phyloP scores from a whole-genome alignment of 2,329 filamentous ascomycete genomes.

The Diaporthe citrichinensis region DNA sequence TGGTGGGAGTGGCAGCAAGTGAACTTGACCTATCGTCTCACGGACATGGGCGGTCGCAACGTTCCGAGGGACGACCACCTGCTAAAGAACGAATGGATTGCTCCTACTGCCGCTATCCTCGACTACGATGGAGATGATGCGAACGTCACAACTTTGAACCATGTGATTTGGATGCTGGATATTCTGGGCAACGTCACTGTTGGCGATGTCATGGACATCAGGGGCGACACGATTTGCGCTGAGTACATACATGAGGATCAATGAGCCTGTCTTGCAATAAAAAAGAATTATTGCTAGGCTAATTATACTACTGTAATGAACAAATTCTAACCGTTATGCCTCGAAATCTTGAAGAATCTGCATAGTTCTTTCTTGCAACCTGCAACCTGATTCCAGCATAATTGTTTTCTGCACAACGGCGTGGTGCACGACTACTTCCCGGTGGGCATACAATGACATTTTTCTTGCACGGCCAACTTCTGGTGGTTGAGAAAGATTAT shows the following conservation, averaged over 20 bases:
- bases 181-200: constrained; percentile 33
- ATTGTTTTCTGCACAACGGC: background rate
- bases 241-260: constrained; percentile 35
- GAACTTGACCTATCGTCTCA: constrained; percentile 43
- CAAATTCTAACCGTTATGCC: no score
- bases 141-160: constrained; percentile 29
- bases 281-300: background rate
- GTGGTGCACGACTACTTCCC: background rate
- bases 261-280: background rate
- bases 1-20: constrained; percentile 51
- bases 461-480: background rate
- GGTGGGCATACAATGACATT: fast-evolving
- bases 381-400: background rate
- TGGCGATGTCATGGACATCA: constrained; percentile 31
- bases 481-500: no score
- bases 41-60: constrained; percentile 46
- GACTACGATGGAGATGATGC: constrained; percentile 34
- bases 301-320: background rate
- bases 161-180: constrained; percentile 35
- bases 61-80: constrained; percentile 26
- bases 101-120: background rate
- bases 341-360: no score
- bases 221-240: constrained; percentile 13
- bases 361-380: no score
- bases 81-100: background rate